Conservation (phyloP, 2,329 filamentous ascomycete genomes). For the Pseudogymnoascus sp. region DNA sequence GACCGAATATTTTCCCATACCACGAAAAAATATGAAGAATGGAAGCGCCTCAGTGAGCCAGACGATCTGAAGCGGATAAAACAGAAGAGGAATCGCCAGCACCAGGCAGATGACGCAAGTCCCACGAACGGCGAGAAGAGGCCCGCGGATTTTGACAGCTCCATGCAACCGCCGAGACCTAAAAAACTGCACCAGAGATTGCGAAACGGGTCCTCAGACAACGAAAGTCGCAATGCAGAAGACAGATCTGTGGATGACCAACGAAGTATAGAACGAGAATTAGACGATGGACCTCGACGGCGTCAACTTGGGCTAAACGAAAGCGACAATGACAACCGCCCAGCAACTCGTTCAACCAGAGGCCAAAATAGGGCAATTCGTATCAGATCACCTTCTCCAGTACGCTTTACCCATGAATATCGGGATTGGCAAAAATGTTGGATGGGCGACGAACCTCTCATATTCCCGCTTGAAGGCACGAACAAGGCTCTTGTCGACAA, state of each 20-base stretch:
- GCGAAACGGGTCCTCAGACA: neutral
- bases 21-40: neutral
- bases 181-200: neutral
- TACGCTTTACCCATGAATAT: conserved; percentile 45
- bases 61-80: neutral
- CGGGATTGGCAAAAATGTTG: conserved; percentile 45
- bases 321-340: neutral
- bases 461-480: conserved; percentile 51
- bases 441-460: conserved; percentile 44
- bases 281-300: neutral
- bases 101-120: neutral
- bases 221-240: neutral
- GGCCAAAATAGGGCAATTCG: neutral
- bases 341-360: conserved; percentile 9
- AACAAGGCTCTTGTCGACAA: conserved; percentile 60
- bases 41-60: neutral
- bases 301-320: neutral
- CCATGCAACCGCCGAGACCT: neutral
- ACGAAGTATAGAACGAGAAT: neutral
- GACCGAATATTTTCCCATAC: neutral
- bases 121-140: neutral
- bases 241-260: neutral
- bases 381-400: neutral
- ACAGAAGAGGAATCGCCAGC: neutral
- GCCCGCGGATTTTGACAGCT: neutral